Evolutionary conservation across 73 alveolate genomes (phyloP).

Genomic region (Paramecium biaurelia): DNA sequence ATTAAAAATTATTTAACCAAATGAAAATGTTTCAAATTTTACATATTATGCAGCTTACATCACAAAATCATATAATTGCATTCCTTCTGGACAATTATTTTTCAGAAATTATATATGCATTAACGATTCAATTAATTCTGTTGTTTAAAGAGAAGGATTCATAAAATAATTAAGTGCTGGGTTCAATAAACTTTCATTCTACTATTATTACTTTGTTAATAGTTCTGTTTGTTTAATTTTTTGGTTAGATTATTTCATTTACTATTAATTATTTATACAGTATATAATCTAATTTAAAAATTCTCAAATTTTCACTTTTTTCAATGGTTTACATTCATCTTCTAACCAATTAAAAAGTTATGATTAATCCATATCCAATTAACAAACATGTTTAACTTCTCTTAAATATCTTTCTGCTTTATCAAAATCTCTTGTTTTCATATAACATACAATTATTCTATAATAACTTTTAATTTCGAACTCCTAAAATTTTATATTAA

Average conservation of each 20-base stretch:
- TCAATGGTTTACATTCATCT: background rate
- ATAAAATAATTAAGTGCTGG: background rate
- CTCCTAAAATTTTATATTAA: background rate
- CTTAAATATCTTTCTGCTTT: background rate
- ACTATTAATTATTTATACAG: background rate
- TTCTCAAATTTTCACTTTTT: background rate
- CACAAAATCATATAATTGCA: background rate
- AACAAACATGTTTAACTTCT: background rate
- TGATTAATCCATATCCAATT: background rate
- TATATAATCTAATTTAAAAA: background rate
- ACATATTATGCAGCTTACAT: background rate
- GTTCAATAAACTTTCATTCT: background rate
- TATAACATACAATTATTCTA: background rate
- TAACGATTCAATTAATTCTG: background rate
- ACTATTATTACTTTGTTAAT: background rate
- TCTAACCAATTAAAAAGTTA: background rate
- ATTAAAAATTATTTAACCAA: background rate
- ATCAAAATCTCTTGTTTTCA: background rate
- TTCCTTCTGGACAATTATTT: conserved; percentile 32
- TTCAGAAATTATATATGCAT: background rate
- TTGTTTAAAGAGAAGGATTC: background rate
- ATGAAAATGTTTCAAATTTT: background rate
- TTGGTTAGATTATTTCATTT: background rate
- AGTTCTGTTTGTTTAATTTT: background rate
- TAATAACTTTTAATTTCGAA: background rate